Percentiles rank a stretch among this genome's conserved stretches.
These are phyloP conservation scores for Boletus sp. DNA, from an alignment of 1,284 basidiomycete species.

Conservation along the genomic window DNA sequence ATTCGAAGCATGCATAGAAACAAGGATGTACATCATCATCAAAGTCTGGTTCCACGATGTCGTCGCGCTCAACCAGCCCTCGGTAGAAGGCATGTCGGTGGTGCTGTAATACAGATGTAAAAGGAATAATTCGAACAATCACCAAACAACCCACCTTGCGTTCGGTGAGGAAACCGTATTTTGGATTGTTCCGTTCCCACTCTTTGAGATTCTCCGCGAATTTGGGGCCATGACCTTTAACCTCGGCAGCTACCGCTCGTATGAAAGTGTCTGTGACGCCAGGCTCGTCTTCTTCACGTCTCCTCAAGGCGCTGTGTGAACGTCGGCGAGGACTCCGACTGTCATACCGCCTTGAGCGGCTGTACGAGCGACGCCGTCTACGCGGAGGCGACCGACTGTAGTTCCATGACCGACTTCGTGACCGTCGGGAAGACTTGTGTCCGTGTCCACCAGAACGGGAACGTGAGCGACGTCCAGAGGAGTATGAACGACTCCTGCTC, in stretches of 20 bases:
- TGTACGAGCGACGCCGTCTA: conserved; percentile 31
- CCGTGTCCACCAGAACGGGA: conserved; percentile 48
- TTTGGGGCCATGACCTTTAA: conserved; percentile 74
- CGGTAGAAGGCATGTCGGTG: conserved; percentile 81
- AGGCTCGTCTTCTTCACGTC: conserved; percentile 46
- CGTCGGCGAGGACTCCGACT: conserved; percentile 46
- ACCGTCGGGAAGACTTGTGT: conserved; percentile 35
- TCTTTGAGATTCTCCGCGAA: conserved; percentile 78
- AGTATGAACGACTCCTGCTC: conserved; percentile 41
- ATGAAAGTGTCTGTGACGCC: conserved; percentile 80
- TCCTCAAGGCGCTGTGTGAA: conserved; percentile 38
- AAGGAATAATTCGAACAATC: background rate
- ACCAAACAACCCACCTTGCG: conserved; percentile 52
- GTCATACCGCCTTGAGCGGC: conserved; percentile 35
- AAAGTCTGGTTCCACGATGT: conserved; percentile 66
- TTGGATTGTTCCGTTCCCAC: conserved; percentile 76
- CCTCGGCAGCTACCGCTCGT: conserved; percentile 79
- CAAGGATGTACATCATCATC: conserved; percentile 71
- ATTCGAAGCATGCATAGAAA: background rate
- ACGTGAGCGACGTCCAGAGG: conserved; percentile 42
- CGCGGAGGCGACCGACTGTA: conserved; percentile 44
- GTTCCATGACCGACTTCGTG: conserved; percentile 44
- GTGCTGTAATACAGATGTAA: conserved; percentile 49
- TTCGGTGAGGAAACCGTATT: conserved; percentile 77
- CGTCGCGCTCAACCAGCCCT: conserved; percentile 66